These are phyloP conservation scores for Tylopilus plumbeoviolaceoides DNA, from an alignment of 768 basidiomycete genomes.

Conservation along the genomic window DNA sequence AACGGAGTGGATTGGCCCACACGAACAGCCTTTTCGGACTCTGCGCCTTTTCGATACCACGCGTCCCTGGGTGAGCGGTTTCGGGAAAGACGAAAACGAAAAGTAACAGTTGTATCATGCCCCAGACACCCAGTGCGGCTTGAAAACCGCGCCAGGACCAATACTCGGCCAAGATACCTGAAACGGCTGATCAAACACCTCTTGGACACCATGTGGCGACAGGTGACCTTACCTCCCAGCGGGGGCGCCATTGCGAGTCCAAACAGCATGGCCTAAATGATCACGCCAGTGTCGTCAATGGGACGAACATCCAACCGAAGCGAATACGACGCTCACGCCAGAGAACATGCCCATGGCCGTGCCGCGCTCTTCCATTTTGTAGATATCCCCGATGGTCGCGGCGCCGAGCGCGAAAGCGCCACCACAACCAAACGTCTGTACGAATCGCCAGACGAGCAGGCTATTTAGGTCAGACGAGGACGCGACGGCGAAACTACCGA, in stretches of 20 bases:
- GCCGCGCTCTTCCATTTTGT: slow-evolving; percentile 57
- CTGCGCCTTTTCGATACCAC: slow-evolving; percentile 47
- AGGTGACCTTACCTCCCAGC: slow-evolving; percentile 40
- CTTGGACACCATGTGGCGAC: background rate
- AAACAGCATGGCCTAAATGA: slow-evolving; percentile 44
- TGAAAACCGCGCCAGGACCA: slow-evolving; percentile 67
- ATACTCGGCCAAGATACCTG: slow-evolving; percentile 52
- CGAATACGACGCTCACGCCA: slow-evolving; percentile 34
- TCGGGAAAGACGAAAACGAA: slow-evolving; percentile 54
- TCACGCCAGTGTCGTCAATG: too few species aligned
- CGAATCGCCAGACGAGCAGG: slow-evolving; percentile 57
- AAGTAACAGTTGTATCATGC: slow-evolving; percentile 35
- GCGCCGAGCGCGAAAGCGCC: slow-evolving; percentile 51
- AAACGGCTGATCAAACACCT: too few species aligned
- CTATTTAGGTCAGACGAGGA: slow-evolving; percentile 36
- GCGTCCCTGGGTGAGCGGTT: slow-evolving; percentile 57
- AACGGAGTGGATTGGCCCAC: slow-evolving; percentile 56
- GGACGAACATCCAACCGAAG: too few species aligned
- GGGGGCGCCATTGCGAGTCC: slow-evolving; percentile 62
- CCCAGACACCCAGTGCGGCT: slow-evolving; percentile 37
- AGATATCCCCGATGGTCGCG: slow-evolving; percentile 64
- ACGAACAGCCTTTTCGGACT: slow-evolving; percentile 30
- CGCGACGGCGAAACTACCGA: slow-evolving; percentile 61
- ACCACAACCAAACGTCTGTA: slow-evolving; percentile 64
- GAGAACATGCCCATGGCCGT: slow-evolving; percentile 58